Conservation (phyloP, 2,329 filamentous ascomycete species). For the Lasiodiplodia sp. region DNA sequence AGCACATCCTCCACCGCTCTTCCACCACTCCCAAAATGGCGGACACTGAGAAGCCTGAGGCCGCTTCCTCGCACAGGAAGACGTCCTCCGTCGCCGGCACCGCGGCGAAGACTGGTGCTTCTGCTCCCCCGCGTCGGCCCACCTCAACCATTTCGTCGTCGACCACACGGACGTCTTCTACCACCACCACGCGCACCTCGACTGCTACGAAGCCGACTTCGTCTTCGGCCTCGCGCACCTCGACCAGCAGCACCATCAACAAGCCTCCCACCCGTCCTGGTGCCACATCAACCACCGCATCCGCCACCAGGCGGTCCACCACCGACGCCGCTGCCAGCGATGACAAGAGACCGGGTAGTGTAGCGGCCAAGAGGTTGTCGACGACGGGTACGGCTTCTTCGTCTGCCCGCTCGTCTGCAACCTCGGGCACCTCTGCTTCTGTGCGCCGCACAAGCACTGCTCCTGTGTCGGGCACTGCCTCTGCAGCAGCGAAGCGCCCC, state of each 20-base stretch:
- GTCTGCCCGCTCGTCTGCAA: slow-evolving; percentile 16
- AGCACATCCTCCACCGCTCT: slow-evolving; percentile 4
- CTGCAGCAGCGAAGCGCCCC: slow-evolving; percentile 19
- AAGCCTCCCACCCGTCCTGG: slow-evolving; percentile 27
- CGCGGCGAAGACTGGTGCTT: slow-evolving; percentile 27
- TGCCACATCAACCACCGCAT: slow-evolving; percentile 3
- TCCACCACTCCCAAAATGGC: slow-evolving; percentile 22
- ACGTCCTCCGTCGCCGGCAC: slow-evolving; percentile 25
- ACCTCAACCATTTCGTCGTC: slow-evolving; percentile 27
- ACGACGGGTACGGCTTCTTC: slow-evolving; percentile 25
- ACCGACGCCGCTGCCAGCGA: slow-evolving; percentile 21
- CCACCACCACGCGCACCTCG: slow-evolving; percentile 24
- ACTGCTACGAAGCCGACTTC: slow-evolving; percentile 21
- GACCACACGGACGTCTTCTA: slow-evolving; percentile 5
- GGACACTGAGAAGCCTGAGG: slow-evolving; percentile 24
- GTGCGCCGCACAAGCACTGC: slow-evolving; percentile 4
- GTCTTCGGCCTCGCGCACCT: slow-evolving; percentile 23
- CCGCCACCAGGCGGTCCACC: slow-evolving; percentile 1
- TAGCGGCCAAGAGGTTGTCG: slow-evolving; percentile 24
- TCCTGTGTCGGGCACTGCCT: slow-evolving; percentile 7
- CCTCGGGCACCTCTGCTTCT: slow-evolving; percentile 9
- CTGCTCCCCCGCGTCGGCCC: slow-evolving; percentile 26
- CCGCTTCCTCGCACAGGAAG: slow-evolving; percentile 22
- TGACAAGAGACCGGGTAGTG: slow-evolving; percentile 22
- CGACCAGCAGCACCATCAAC: slow-evolving; percentile 17